Evolutionary conservation across 257 asterid genomes (phyloP).

Genomic region (Fraxinus americana): DNA sequence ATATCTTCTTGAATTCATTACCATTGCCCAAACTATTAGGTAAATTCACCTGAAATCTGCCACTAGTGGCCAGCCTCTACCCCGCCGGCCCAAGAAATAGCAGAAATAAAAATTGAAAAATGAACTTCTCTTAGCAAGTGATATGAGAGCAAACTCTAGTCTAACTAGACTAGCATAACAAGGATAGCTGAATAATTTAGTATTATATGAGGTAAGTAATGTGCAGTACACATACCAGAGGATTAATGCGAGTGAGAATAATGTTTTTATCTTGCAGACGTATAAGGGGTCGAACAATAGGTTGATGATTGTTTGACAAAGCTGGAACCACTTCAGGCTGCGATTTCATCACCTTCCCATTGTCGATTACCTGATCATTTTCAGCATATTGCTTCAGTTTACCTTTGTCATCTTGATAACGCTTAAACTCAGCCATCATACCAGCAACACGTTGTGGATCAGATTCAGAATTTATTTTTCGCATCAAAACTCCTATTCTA

Average conservation of each 20-base stretch:
- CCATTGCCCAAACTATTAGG: constrained; percentile 12
- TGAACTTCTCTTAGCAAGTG: neutral
- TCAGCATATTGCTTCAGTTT: constrained; percentile 96
- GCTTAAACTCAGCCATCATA: constrained; percentile 79
- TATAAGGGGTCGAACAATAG: constrained; percentile 89
- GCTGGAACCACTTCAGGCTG: constrained; percentile 89
- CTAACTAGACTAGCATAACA: neutral
- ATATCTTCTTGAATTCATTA: constrained; percentile 9
- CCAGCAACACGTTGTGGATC: constrained; percentile 84
- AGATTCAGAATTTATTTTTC: constrained; percentile 66
- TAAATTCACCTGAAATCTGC: constrained; percentile 13
- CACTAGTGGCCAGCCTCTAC: neutral
- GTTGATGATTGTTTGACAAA: constrained; percentile 72
- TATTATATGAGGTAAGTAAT: neutral
- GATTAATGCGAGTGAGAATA: constrained; percentile 91
- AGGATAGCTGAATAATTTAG: neutral
- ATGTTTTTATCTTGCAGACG: constrained; percentile 86
- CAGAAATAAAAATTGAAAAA: neutral
- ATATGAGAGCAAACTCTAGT: neutral
- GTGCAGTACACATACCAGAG: constrained; percentile 48
- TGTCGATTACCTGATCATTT: constrained; percentile 81
- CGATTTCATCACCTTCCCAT: constrained; percentile 78
- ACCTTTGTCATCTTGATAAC: constrained; percentile 84
- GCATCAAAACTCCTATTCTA: constrained; percentile 78
- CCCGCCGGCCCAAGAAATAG: neutral